Evolutionary conservation across 805 yeast species (phyloP).

Genomic region (Lachancea quebecensis): DNA sequence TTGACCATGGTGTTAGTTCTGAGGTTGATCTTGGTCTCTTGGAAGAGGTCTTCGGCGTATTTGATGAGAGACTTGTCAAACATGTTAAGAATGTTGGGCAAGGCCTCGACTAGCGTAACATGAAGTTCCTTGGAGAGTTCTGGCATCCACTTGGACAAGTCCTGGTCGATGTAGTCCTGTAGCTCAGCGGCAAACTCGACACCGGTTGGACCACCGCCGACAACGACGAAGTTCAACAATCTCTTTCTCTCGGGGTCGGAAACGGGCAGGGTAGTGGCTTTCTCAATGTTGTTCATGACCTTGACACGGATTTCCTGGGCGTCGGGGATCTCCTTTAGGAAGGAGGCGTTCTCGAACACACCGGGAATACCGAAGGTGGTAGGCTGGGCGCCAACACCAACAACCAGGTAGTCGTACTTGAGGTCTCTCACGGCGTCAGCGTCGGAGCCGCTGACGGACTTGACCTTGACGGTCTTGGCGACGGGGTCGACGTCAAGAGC

Average conservation of each 20-base stretch:
- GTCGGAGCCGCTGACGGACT: slow-evolving; percentile 43
- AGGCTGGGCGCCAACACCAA: slow-evolving; percentile 94
- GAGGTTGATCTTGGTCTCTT: slow-evolving; percentile 60
- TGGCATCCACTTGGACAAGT: slow-evolving; percentile 83
- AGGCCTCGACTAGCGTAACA: slow-evolving; percentile 82
- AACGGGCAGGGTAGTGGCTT: slow-evolving; percentile 73
- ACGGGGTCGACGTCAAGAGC: slow-evolving; percentile 77
- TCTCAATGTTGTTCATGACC: slow-evolving; percentile 82
- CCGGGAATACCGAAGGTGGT: slow-evolving; percentile 95
- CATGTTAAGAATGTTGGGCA: slow-evolving; percentile 78
- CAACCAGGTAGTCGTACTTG: slow-evolving; percentile 74
- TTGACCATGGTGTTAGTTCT: slow-evolving; percentile 83
- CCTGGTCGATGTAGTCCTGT: slow-evolving; percentile 91
- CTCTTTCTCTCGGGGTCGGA: slow-evolving; percentile 73
- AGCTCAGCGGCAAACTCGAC: slow-evolving; percentile 96
- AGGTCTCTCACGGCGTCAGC: slow-evolving; percentile 40
- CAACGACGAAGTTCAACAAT: slow-evolving; percentile 80
- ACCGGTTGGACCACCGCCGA: slow-evolving; percentile 99
- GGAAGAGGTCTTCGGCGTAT: slow-evolving; percentile 75
- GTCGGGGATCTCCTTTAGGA: slow-evolving; percentile 85
- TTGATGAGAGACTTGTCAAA: slow-evolving; percentile 62
- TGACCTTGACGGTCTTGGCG: slow-evolving; percentile 55
- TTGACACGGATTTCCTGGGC: slow-evolving; percentile 76
- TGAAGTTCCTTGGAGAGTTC: slow-evolving; percentile 72
- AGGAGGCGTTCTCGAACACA: slow-evolving; percentile 79